Conservation (phyloP, 2,329 filamentous ascomycete species). For the Pyricularia pennisetigena region DNA sequence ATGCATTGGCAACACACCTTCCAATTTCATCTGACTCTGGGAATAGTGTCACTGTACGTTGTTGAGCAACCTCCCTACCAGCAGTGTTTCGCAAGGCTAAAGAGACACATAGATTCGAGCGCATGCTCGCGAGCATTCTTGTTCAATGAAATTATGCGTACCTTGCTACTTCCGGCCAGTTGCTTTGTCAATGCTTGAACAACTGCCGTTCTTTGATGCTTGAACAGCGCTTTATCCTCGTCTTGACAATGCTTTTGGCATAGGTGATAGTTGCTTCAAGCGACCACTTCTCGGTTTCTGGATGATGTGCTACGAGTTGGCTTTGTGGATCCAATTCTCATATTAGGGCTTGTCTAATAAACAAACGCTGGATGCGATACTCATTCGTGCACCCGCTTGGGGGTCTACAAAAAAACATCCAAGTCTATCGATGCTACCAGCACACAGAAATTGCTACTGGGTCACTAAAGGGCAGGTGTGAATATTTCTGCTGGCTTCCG, state of each 20-base stretch:
- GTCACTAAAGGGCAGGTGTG: no score
- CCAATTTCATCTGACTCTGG: no score
- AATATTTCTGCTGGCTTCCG: not conserved
- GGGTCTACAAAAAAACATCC: no score
- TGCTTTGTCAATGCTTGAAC: not conserved
- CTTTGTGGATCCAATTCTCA: no score
- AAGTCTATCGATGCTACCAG: no score
- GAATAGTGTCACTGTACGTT: no score
- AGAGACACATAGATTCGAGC: no score
- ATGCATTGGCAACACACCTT: no score
- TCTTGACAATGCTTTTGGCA: not conserved
- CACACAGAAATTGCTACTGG: no score
- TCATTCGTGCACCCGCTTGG: not conserved
- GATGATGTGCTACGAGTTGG: not conserved
- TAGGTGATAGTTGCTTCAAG: not conserved
- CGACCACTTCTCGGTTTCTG: not conserved
- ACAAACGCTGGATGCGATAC: not conserved
- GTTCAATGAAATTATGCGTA: not conserved
- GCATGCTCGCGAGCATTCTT: no score
- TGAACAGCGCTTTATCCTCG: not conserved
- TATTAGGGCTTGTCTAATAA: not conserved
- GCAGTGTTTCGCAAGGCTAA: no score
- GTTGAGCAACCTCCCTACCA: no score
- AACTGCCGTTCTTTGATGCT: not conserved
- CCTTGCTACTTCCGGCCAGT: not conserved